Conservation (phyloP, 2,329 filamentous ascomycete species). For the Helotiales sp. region DNA sequence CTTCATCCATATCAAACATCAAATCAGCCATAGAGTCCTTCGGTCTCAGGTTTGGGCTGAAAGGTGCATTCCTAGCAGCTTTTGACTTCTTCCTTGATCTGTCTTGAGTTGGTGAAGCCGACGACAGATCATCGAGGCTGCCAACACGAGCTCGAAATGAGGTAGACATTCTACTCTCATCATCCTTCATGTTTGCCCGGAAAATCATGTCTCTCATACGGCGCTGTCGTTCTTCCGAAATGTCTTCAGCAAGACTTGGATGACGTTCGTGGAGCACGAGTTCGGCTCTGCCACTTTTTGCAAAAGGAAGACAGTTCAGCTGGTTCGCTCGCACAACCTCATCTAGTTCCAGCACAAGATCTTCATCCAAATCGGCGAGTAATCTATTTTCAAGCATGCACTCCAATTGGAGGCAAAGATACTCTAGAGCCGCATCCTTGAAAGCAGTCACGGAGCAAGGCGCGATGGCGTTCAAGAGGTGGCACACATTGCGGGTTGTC, state of each 20-base stretch:
- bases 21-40: slow-evolving; percentile 72
- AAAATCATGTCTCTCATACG: slow-evolving; percentile 78
- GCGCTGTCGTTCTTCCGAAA: slow-evolving; percentile 67
- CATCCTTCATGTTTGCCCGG: slow-evolving; percentile 60
- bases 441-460: slow-evolving; percentile 82
- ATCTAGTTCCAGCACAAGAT: slow-evolving; percentile 80
- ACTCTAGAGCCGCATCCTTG: slow-evolving; percentile 85
- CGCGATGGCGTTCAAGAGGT: slow-evolving; percentile 81
- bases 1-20: slow-evolving; percentile 92
- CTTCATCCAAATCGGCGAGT: slow-evolving; percentile 81
- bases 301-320: slow-evolving; percentile 72
- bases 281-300: slow-evolving; percentile 73
- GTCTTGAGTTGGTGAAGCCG: slow-evolving; percentile 37
- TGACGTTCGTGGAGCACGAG: slow-evolving; percentile 58
- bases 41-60: slow-evolving; percentile 67
- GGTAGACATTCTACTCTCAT: slow-evolving; percentile 61
- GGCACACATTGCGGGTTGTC: slow-evolving; percentile 82
- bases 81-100: slow-evolving; percentile 49
- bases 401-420: slow-evolving; percentile 89
- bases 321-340: slow-evolving; percentile 80
- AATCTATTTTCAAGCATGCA: slow-evolving; percentile 88
- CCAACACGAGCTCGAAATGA: slow-evolving; percentile 62
- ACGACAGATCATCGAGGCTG: slow-evolving; percentile 62
- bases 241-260: slow-evolving; percentile 49
- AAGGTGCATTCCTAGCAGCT: slow-evolving; percentile 51